These are phyloP conservation scores for Claviceps africana DNA, from an alignment of 2,329 filamentous ascomycete genomes.

Conservation along the genomic window DNA sequence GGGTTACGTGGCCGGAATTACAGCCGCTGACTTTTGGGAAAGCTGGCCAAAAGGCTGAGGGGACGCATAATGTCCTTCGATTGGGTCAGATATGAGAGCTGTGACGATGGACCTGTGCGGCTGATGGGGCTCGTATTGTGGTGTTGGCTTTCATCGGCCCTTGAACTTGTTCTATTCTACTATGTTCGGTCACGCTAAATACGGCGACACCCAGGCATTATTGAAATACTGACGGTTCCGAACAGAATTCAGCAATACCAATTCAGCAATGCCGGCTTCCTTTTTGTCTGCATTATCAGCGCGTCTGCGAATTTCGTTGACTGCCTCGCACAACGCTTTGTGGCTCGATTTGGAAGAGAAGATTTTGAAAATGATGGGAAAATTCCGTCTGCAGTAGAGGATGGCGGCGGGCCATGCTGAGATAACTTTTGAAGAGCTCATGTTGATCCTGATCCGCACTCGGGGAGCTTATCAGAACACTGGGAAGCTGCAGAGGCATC, in stretches of 20 bases:
- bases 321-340: background rate
- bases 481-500: constrained; percentile 20
- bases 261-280: background rate
- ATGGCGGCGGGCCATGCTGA: background rate
- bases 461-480: constrained; percentile 7
- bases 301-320: background rate
- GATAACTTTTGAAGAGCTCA: background rate
- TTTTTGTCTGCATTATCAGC: background rate
- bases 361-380: background rate
- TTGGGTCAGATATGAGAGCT: constrained; percentile 2
- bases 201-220: background rate
- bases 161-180: background rate
- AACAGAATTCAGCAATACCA: background rate
- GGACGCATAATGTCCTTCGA: constrained; percentile 6
- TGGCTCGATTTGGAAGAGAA: background rate
- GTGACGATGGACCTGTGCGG: background rate
- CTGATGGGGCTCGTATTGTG: background rate
- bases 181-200: background rate
- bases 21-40: constrained; percentile 11
- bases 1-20: constrained; percentile 7
- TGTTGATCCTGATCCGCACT: background rate
- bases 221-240: background rate
- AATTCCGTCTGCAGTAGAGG: constrained; percentile 3
- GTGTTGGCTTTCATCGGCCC: background rate
- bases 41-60: background rate